Evolutionary conservation across 257 asterid genomes (phyloP).

Genomic region (Haberlea rhodopensis): DNA sequence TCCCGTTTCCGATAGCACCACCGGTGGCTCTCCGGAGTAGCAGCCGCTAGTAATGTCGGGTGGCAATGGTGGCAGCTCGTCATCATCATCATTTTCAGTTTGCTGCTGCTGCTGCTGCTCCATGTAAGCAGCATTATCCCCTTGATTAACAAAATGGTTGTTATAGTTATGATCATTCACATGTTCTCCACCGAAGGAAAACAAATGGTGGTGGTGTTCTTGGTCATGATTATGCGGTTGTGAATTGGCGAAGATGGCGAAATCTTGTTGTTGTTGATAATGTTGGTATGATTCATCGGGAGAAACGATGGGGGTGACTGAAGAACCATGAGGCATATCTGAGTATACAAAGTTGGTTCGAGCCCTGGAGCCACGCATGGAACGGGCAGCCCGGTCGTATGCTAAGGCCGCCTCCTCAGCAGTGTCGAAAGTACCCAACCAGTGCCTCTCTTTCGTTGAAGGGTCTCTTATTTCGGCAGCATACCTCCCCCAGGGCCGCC

Average conservation of each 20-base stretch:
- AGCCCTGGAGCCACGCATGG: conserved; percentile 69
- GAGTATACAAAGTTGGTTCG: conserved; percentile 90
- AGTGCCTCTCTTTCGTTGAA: conserved; percentile 72
- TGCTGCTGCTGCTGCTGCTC: conserved; percentile 16
- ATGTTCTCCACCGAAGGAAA: conserved; percentile 35
- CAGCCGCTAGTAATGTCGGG: conserved; percentile 78
- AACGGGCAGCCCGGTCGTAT: conserved; percentile 79
- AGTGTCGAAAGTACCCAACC: conserved; percentile 90
- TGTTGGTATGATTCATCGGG: conserved; percentile 57
- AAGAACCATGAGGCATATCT: conserved; percentile 83
- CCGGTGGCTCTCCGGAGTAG: conserved; percentile 51
- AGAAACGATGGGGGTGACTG: conserved; percentile 74
- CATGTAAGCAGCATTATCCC: background rate
- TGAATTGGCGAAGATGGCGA: conserved; percentile 26
- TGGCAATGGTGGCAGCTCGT: conserved; percentile 83
- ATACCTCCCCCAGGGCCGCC: conserved; percentile 91
- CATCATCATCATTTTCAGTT: background rate
- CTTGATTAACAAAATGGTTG: background rate
- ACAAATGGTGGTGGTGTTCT: conserved; percentile 20
- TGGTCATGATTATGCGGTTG: background rate
- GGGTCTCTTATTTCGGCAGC: conserved; percentile 93
- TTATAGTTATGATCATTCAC: conserved; percentile 24
- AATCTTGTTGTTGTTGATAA: conserved; percentile 17
- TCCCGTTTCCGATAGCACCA: conserved; percentile 68
- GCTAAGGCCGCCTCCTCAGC: conserved; percentile 92